Conservation (phyloP, 2,329 filamentous ascomycete species). For the Penicillium sp. region DNA sequence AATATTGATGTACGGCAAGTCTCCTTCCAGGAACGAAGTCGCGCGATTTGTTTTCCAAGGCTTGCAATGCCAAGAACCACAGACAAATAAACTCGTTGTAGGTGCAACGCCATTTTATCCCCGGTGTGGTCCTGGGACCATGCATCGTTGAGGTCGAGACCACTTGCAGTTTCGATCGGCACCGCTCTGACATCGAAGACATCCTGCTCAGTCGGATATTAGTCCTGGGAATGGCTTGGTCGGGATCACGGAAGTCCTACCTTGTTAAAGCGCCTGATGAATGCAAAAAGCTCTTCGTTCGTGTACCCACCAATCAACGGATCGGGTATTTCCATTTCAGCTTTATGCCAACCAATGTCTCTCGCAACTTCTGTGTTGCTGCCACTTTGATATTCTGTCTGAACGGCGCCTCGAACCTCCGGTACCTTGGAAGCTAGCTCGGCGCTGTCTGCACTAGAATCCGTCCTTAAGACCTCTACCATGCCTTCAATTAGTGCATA, state of each 20-base stretch:
- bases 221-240: neutral
- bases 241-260: neutral
- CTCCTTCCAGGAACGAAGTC: slow-evolving; percentile 1
- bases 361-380: neutral
- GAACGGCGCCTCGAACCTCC: neutral
- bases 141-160: neutral
- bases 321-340: neutral
- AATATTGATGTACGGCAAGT: neutral
- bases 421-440: neutral
- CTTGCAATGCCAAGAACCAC: neutral
- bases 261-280: neutral
- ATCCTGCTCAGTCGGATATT: neutral
- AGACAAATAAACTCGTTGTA: neutral
- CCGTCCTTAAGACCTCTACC: neutral
- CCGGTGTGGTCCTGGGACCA: neutral
- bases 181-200: neutral
- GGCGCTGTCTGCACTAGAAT: neutral
- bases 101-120: neutral
- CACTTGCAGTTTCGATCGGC: neutral
- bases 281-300: neutral
- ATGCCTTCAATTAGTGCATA: neutral
- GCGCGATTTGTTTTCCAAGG: neutral
- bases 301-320: neutral
- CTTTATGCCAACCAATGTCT: neutral
- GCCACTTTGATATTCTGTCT: neutral